Evolutionary conservation across 2,329 filamentous ascomycete genomes (phyloP).

Genomic region (Teratosphaeria nubilosa): DNA sequence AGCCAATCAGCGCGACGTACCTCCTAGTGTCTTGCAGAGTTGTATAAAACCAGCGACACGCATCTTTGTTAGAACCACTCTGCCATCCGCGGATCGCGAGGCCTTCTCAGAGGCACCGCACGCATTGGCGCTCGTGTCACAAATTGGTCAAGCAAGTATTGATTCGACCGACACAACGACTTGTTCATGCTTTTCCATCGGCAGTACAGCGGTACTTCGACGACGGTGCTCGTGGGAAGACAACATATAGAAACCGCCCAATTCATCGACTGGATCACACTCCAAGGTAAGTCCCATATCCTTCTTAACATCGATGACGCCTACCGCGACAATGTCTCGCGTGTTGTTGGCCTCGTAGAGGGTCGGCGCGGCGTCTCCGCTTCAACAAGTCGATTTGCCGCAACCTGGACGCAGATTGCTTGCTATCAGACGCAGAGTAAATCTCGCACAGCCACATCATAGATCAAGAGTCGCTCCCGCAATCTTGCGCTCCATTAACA

Average conservation of each 20-base stretch:
- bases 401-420: background rate
- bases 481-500: background rate
- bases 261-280: background rate
- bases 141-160: background rate
- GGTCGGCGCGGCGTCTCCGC: slow-evolving; percentile 1
- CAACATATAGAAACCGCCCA: background rate
- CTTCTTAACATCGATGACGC: background rate
- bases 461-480: background rate
- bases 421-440: background rate
- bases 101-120: background rate
- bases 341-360: background rate
- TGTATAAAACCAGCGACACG: background rate
- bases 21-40: background rate
- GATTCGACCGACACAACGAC: background rate
- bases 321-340: background rate
- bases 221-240: background rate
- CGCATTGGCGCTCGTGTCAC: background rate
- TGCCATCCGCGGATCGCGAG: background rate
- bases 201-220: background rate
- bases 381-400: slow-evolving; percentile 3
- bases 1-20: background rate
- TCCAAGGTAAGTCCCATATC: background rate
- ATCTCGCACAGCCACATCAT: background rate
- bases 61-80: background rate
- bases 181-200: background rate